Base-by-base conservation (phyloP, 2,329 filamentous ascomycete species). In the Cercospora citrullina region DNA sequence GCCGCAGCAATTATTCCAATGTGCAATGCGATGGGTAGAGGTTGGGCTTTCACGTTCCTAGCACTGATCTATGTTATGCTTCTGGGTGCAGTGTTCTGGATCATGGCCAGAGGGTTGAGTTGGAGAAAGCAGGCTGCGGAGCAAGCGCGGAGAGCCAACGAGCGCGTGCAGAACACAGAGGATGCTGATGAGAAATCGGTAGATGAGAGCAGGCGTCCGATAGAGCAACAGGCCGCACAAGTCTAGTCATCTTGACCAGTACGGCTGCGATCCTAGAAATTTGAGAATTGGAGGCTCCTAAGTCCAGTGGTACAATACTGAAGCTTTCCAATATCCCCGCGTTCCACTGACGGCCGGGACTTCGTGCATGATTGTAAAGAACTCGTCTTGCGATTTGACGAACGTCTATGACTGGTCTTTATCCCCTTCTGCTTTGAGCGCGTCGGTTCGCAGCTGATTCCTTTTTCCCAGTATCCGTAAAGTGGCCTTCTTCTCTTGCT, bases 401-500 rank as follows among this genome's bases (percentile, higher is more conserved):
- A 31, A n/a, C 3, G 55, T 21, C 55, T 59, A 62, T 10, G 26
- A 4, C 57, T 36, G 55, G 21, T 31, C 68, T 60, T 71, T 71
- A n/a, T 70, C 73, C 60, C 79, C 73, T 62, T 76, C 77, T 62
- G 75, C 80, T 77, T 81, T 83, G 73, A 92, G 77, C 31, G 80
- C 83, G 60, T 85, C 87, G 71, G 90, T 76, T 14, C 91, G 81
- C 74, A 84, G 72, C 80, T 89, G 84, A 76, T 94, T 93, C 76
- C 91, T 82, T 83, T 87, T 90, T 9, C 87, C 87, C 72, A 94
- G 75, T 59, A 92, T 80, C 57, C 88, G 83, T 76, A 93, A 71
- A 42, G 90, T 91, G 74, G 88, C 91, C 76, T 86, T 80, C 77
- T 83, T 84, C 82, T 93, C 91, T 6, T 87, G 83, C 28, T 87